Conservation (phyloP, 495 filamentous ascomycete genomes). For the Xylaria scruposa region DNA sequence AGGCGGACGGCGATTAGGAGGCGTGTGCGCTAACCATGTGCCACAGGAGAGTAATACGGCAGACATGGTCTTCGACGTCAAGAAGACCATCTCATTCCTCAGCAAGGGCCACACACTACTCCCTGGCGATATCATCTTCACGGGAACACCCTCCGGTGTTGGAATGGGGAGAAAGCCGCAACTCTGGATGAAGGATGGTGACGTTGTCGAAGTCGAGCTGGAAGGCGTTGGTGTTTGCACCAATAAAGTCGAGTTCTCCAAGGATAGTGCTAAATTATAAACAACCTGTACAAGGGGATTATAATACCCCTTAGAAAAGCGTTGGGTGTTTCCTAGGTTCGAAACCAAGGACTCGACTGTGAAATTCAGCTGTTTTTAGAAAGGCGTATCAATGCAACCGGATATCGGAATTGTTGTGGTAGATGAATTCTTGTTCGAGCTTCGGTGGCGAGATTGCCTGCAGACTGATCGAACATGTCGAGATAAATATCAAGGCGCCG, state of each 20-base stretch:
- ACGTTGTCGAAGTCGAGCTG: conserved; percentile 76
- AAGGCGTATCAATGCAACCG: too few relatives aligned
- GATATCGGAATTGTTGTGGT: too few relatives aligned
- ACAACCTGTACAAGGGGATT: background rate
- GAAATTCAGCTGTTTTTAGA: too few relatives aligned
- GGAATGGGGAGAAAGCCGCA: conserved; percentile 77
- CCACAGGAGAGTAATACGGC: conserved; percentile 68
- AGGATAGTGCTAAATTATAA: conserved; percentile 62
- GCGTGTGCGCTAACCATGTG: conserved; percentile 13
- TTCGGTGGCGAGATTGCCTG: too few relatives aligned
- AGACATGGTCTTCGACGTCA: conserved; percentile 85
- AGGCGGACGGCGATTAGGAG: background rate
- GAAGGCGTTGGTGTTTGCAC: conserved; percentile 73
- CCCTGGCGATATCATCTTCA: conserved; percentile 84
- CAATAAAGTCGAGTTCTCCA: conserved; percentile 74
- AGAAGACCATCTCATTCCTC: conserved; percentile 74
- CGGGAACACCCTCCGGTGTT: conserved; percentile 84
- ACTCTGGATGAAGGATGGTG: conserved; percentile 80
- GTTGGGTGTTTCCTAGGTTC: too few relatives aligned
- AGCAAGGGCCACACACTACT: conserved; percentile 78
- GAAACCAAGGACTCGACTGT: too few relatives aligned
- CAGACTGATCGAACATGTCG: too few relatives aligned
- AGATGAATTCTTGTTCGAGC: too few relatives aligned
- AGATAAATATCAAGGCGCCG: too few relatives aligned
- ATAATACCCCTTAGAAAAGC: background rate